phyloP scores from a whole-genome alignment of 2,329 filamentous ascomycete genomes.

The Trichoderma sp. region DNA sequence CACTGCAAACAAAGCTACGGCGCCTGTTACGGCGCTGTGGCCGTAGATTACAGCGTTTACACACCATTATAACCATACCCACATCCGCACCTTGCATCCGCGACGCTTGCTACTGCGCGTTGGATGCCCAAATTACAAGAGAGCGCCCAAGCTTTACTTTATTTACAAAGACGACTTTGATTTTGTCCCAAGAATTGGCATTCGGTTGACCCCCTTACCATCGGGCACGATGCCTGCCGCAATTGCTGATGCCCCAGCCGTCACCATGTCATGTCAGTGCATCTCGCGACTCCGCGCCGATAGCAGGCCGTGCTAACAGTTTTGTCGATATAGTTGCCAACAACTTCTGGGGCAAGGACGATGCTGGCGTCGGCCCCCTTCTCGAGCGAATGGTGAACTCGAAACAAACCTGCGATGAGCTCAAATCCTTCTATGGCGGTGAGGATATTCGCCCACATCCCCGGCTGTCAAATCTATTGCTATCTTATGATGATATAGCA shows the following conservation, averaged over 20 bases:
- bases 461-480: neutral
- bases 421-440: constrained; percentile 89
- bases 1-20: constrained; percentile 8
- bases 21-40: neutral
- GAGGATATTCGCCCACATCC: constrained; percentile 32
- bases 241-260: constrained; percentile 62
- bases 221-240: constrained; percentile 58
- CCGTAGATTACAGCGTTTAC: neutral
- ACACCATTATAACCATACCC: neutral
- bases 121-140: neutral
- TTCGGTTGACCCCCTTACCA: neutral
- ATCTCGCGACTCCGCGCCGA: neutral
- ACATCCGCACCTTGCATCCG: constrained; percentile 5
- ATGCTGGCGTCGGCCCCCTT: constrained; percentile 89
- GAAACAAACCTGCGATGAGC: constrained; percentile 91
- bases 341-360: constrained; percentile 99
- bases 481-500: constrained; percentile 48
- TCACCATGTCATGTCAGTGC: constrained; percentile 66
- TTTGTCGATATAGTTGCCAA: constrained; percentile 71
- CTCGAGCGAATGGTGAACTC: constrained; percentile 93
- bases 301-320: constrained; percentile 25
- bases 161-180: neutral
- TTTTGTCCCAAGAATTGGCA: neutral
- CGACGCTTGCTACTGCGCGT: constrained; percentile 3
- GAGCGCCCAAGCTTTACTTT: neutral